Evolutionary conservation across 176 grass and related monocot species (phyloP), one percentile per base, ranked within the genome.

Genomic region (Raddia distichophylla): DNA sequence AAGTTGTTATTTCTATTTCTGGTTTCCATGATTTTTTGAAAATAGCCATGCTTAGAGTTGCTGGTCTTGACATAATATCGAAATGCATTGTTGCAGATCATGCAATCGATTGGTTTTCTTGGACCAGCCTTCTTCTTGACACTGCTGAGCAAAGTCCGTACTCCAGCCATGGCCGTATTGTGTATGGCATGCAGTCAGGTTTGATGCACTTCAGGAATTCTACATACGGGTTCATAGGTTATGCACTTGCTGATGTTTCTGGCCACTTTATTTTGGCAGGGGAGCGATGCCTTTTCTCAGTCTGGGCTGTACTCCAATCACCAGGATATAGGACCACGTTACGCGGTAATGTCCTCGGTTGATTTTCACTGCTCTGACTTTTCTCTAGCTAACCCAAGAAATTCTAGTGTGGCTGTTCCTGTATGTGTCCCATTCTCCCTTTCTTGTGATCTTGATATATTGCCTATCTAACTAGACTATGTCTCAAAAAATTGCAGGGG

Each of bases 151-250:
- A 83, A 89, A 87, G 88, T 93, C 62, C 76, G 33, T 4, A 91
- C 86, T 75, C 95, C 95, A 47, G 88, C 86, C 46, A 85, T 94
- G 84, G 95, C 92, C 7, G 92, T 98, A 33, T 46, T 98, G 76
- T 98, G 92, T 66, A 98, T 94, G 95, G 92, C 95, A 63, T 94
- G 95, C 80, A 98, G 95, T 72, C 95, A 98, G 95, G 95, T 94
- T 90, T 69, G 78, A 69, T 84, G 45, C 20, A 3, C 56, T 83
- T 64, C 69, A 60, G 44, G 77, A 82, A 70, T 4, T n/a, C 51
- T 32, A 66, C 54, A 70, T 40, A 45, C 56, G 54, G 34, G 64
- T 48, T 42, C 52, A n/a, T 20, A 50, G 19, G n/a, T n/a, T 74
- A 0, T 61, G 53, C 33, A 20, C 0, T 63, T 53, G 5, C 63